Evolutionary conservation across 371 early-diverging fungal species (phyloP).

Genomic region (Nematocida homosporus): DNA sequence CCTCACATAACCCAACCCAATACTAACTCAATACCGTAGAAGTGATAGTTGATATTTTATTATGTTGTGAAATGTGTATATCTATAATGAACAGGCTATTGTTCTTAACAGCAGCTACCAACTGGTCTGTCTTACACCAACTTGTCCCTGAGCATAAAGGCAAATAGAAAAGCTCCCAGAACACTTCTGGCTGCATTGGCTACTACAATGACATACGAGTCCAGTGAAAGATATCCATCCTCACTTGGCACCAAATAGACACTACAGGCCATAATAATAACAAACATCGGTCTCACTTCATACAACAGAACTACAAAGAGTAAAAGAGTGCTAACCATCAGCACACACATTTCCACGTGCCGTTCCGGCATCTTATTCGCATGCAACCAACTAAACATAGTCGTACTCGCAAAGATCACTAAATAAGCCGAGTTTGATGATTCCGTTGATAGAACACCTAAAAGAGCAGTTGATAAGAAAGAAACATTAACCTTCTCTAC

Average conservation of each 20-base stretch:
- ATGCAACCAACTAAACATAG: slow-evolving; percentile 47
- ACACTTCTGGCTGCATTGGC: not conserved
- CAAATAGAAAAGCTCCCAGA: slow-evolving; percentile 8
- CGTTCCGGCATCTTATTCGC: slow-evolving; percentile 10
- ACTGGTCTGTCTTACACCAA: not conserved
- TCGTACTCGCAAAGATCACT: slow-evolving; percentile 8
- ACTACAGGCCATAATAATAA: slow-evolving; percentile 40
- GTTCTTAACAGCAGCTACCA: too few relatives aligned
- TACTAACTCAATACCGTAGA: too few relatives aligned
- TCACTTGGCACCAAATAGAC: slow-evolving; percentile 39
- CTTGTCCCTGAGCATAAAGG: slow-evolving; percentile 4
- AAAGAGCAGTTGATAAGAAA: slow-evolving; percentile 24
- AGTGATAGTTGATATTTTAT: too few relatives aligned
- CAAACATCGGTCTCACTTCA: slow-evolving; percentile 23
- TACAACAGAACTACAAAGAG: slow-evolving; percentile 18
- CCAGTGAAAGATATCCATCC: slow-evolving; percentile 1
- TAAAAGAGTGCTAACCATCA: slow-evolving; percentile 14
- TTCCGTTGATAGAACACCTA: slow-evolving; percentile 26
- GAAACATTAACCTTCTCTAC: slow-evolving; percentile 50
- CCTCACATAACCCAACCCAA: too few relatives aligned
- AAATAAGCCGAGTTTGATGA: slow-evolving; percentile 22
- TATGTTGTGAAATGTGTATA: too few relatives aligned
- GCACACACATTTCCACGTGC: slow-evolving; percentile 8
- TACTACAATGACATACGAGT: slow-evolving; percentile 6
- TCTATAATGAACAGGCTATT: too few relatives aligned